phyloP scores from a whole-genome alignment of 768 basidiomycete genomes.

The Podaxis rugospora region DNA sequence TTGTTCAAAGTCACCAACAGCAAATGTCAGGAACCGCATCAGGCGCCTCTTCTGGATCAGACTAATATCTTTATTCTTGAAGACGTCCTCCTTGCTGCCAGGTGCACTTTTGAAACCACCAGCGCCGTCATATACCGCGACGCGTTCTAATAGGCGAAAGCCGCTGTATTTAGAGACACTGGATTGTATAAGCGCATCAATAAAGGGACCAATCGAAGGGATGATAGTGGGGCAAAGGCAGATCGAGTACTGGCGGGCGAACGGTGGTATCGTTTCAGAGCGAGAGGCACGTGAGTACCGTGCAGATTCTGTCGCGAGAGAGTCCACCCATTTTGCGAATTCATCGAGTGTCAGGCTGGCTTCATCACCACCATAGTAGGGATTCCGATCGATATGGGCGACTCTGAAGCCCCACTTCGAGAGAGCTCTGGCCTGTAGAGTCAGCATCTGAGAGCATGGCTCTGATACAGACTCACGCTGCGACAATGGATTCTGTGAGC shows the following conservation, averaged over 20 bases:
- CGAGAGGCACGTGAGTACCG: constrained; percentile 41
- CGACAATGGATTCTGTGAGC: constrained; percentile 77
- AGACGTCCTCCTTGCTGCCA: constrained; percentile 88
- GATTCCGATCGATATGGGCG: constrained; percentile 81
- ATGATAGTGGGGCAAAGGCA: constrained; percentile 84
- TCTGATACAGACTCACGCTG: constrained; percentile 62
- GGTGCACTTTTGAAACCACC: constrained; percentile 64
- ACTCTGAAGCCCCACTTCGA: constrained; percentile 86
- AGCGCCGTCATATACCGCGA: constrained; percentile 52
- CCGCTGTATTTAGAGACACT: constrained; percentile 90
- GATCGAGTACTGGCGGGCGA: constrained; percentile 76
- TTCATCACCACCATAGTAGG: constrained; percentile 82
- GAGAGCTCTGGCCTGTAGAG: constrained; percentile 56
- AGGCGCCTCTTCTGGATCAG: constrained; percentile 84
- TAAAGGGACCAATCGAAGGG: constrained; percentile 72
- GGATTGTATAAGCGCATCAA: constrained; percentile 73
- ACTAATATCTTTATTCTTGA: constrained; percentile 74
- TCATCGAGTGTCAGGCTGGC: constrained; percentile 83
- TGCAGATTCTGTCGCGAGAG: constrained; percentile 17
- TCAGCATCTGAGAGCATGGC: not conserved
- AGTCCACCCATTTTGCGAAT: constrained; percentile 63
- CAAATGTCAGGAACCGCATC: constrained; percentile 89
- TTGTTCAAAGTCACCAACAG: constrained; percentile 68
- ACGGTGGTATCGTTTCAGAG: constrained; percentile 38
- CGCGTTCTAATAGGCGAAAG: constrained; percentile 75